These are phyloP conservation scores for Peltaster fructicola DNA, from an alignment of 2,329 filamentous ascomycete species.

Conservation along the genomic window DNA sequence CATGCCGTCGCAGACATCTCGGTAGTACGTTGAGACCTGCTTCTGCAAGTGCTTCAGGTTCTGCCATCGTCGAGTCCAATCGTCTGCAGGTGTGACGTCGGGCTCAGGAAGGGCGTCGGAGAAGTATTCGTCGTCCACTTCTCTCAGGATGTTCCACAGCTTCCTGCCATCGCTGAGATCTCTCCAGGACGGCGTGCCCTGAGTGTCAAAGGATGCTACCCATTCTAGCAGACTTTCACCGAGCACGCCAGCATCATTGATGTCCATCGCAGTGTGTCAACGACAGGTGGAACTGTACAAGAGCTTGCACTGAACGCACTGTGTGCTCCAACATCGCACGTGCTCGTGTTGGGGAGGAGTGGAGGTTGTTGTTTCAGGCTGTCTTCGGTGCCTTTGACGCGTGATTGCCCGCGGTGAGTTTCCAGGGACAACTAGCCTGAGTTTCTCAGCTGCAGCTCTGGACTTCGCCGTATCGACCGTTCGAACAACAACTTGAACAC, in stretches of 20 bases:
- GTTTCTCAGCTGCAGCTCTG: no score
- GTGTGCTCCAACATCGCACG: no score
- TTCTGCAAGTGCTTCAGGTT: slow-evolving; percentile 35
- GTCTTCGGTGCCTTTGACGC: no score
- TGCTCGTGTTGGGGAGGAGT: no score
- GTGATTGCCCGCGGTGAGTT: no score
- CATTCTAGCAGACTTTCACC: slow-evolving; percentile 16
- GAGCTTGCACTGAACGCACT: no score
- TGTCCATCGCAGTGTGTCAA: no score
- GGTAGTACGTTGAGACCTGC: slow-evolving; percentile 30
- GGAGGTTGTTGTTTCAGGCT: no score
- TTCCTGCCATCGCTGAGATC: slow-evolving; percentile 30
- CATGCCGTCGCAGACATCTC: slow-evolving; percentile 25
- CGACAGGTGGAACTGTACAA: no score
- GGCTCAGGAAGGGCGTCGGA: slow-evolving; percentile 29
- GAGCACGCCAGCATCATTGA: slow-evolving; percentile 12
- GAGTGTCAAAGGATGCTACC: slow-evolving; percentile 28
- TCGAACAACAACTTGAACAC: no score
- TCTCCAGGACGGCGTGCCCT: slow-evolving; percentile 21
- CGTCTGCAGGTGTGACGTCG: slow-evolving; percentile 24
- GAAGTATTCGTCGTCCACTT: slow-evolving; percentile 32
- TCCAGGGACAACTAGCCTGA: no score
- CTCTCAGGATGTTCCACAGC: slow-evolving; percentile 30
- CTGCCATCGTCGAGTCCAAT: slow-evolving; percentile 36
- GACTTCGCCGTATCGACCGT: no score